These are phyloP conservation scores for Schwanniomyces yamadae DNA, from an alignment of 805 yeast species.

Conservation along the genomic window DNA sequence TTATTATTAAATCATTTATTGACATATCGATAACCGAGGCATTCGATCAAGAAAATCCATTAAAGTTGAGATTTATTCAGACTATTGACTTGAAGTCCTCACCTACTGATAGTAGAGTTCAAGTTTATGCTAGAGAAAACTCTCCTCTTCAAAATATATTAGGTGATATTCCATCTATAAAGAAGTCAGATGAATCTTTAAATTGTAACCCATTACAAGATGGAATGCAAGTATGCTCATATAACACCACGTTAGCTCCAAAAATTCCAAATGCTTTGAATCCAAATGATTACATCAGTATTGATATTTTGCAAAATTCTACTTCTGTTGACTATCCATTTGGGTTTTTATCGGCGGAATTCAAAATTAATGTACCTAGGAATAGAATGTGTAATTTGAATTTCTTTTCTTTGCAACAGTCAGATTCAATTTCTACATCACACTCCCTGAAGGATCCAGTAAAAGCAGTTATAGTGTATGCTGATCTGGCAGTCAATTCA, in stretches of 20 bases:
- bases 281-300: conserved; percentile 44
- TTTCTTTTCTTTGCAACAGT: conserved; percentile 60
- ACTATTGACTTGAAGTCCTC: conserved; percentile 46
- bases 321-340: conserved; percentile 47
- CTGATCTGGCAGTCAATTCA: conserved; percentile 9
- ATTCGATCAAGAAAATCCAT: conserved; percentile 60
- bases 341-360: conserved; percentile 64
- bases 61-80: conserved; percentile 73
- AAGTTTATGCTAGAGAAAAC: conserved; percentile 52
- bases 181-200: conserved; percentile 26
- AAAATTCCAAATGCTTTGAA: conserved; percentile 27
- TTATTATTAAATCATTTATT: conserved; percentile 37
- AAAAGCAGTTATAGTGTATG: conserved; percentile 55
- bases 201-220: conserved; percentile 35
- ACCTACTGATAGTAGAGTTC: conserved; percentile 35
- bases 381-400: conserved; percentile 63
- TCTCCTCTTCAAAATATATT: conserved; percentile 45
- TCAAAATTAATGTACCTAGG: conserved; percentile 55
- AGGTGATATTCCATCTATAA: conserved; percentile 63
- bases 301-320: conserved; percentile 53
- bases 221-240: conserved; percentile 56
- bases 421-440: conserved; percentile 28
- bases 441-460: conserved; percentile 52
- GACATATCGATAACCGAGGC: conserved; percentile 47
- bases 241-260: conserved; percentile 50